Evolutionary conservation across 305 asterid species (phyloP).

Genomic region (Fraxinus angustifolia): DNA sequence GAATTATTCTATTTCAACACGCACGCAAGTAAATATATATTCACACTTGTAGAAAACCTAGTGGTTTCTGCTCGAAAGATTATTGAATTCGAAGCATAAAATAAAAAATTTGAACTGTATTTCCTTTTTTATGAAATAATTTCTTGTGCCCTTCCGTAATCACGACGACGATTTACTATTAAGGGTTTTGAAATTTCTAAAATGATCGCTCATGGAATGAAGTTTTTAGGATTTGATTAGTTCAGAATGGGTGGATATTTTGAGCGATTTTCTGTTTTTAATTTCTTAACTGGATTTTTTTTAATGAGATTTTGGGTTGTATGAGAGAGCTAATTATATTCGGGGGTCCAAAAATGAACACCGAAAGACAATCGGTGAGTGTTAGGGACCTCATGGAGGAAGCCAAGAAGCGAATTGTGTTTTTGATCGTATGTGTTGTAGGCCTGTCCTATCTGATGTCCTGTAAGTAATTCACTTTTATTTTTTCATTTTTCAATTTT

Average conservation of each 20-base stretch:
- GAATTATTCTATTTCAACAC: background rate
- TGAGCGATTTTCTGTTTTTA: background rate
- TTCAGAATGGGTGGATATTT: background rate
- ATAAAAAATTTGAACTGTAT: conserved; percentile 10
- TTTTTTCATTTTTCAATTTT: background rate
- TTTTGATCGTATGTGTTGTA: conserved; percentile 45
- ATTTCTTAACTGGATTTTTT: conserved; percentile 18
- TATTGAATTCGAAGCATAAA: conserved; percentile 8
- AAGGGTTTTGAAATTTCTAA: conserved; percentile 14
- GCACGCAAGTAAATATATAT: background rate
- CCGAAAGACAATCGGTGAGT: conserved; percentile 35
- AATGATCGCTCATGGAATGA: conserved; percentile 29
- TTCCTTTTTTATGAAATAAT: conserved; percentile 21
- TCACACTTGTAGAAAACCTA: conserved; percentile 26
- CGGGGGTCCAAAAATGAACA: conserved; percentile 44
- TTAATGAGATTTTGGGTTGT: conserved; percentile 24
- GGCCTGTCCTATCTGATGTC: conserved; percentile 68
- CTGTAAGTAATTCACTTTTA: conserved; percentile 35
- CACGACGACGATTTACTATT: background rate
- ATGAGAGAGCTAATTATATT: conserved; percentile 20
- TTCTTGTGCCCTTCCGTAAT: conserved; percentile 17
- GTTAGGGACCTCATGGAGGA: conserved; percentile 52
- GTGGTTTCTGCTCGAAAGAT: conserved; percentile 15
- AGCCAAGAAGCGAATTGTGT: conserved; percentile 55
- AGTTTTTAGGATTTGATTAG: conserved; percentile 22